Conservation (phyloP, 805 yeast genomes). For the Candida ovalis region DNA sequence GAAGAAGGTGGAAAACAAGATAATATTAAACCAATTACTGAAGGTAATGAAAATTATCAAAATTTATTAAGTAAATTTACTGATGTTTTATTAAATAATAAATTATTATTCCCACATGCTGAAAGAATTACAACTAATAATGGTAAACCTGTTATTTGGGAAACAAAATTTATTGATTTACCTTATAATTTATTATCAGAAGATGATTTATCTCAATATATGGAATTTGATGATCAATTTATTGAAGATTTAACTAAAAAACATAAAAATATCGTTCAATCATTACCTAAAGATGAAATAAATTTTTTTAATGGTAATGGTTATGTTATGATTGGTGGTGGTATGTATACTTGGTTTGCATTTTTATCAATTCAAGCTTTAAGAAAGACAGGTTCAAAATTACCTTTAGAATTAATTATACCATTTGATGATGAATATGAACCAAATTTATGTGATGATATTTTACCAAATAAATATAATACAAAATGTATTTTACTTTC, state of each 20-base stretch:
- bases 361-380: constrained; percentile 37
- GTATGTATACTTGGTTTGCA: constrained; percentile 39
- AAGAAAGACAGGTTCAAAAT: constrained; percentile 38
- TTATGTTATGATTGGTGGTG: constrained; percentile 43
- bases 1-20: no score
- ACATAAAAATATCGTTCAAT: constrained; percentile 42
- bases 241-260: constrained; percentile 41
- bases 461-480: constrained; percentile 36
- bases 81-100: constrained; percentile 11
- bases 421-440: constrained; percentile 40
- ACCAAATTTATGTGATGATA: constrained; percentile 31
- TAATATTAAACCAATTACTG: not conserved
- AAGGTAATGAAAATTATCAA: constrained; percentile 5
- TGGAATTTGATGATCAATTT: constrained; percentile 36
- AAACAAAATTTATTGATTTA: constrained; percentile 15
- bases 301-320: constrained; percentile 27
- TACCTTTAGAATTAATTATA: constrained; percentile 43
- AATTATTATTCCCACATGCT: constrained; percentile 18
- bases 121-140: constrained; percentile 12
- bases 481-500: constrained; percentile 41
- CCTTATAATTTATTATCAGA: constrained; percentile 16
- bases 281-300: constrained; percentile 40
- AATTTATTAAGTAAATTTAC: constrained; percentile 8
- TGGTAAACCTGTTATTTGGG: constrained; percentile 24
- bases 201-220: constrained; percentile 7